These are phyloP conservation scores for Haplographium delicatum DNA, from an alignment of 495 filamentous ascomycete species.

Conservation along the genomic window DNA sequence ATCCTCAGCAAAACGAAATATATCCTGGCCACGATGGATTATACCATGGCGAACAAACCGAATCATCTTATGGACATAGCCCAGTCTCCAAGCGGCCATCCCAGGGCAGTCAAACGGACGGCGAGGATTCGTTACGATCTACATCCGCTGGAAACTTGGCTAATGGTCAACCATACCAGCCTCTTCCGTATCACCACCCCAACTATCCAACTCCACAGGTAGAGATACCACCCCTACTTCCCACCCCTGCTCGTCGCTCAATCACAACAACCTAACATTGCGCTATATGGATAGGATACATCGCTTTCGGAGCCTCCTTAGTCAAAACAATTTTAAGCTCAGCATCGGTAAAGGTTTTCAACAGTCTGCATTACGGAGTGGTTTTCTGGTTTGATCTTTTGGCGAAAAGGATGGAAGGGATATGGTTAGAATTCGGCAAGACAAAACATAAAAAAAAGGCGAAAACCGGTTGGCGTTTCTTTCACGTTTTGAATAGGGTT, in stretches of 20 bases:
- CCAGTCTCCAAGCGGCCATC: slow-evolving; percentile 18
- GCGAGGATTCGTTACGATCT: slow-evolving; percentile 4
- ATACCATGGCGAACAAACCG: slow-evolving; percentile 19
- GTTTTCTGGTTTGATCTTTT: neutral
- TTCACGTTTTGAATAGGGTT: neutral
- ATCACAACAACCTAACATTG: neutral
- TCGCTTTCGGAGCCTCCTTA: neutral
- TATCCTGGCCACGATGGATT: slow-evolving; percentile 21
- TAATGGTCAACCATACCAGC: slow-evolving; percentile 27
- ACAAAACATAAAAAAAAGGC: neutral
- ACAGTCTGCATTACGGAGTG: neutral
- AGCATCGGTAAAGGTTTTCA: slow-evolving; percentile 1
- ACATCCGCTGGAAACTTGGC: slow-evolving; percentile 13
- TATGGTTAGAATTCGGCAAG: too few species aligned
- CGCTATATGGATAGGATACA: too few species aligned
- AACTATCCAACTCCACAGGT: slow-evolving; percentile 6
- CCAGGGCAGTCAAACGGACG: slow-evolving; percentile 6
- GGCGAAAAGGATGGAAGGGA: too few species aligned
- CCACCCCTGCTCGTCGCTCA: neutral
- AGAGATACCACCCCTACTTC: neutral
- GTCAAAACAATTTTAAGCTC: slow-evolving; percentile 1
- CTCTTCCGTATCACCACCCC: slow-evolving; percentile 3
- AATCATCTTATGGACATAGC: slow-evolving; percentile 17
- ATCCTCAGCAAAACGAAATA: slow-evolving; percentile 23
- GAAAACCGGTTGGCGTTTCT: neutral